phyloP scores from a whole-genome alignment of 2,329 filamentous ascomycete genomes.

The Cytospora paraplurivora region DNA sequence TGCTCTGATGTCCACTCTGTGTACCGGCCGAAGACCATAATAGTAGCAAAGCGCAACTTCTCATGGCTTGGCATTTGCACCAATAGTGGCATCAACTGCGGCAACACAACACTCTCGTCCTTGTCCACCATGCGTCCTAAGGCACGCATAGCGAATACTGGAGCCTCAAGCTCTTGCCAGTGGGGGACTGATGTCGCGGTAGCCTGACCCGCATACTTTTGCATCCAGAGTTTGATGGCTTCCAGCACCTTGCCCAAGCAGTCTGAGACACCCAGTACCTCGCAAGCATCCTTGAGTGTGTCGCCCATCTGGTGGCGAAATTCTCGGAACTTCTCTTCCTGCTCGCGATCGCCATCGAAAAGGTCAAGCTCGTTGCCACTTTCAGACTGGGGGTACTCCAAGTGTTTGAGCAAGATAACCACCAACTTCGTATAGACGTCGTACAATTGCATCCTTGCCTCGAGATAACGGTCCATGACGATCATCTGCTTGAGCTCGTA shows the following conservation, averaged over 20 bases:
- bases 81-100: constrained; percentile 88
- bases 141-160: constrained; percentile 90
- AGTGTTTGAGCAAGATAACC: constrained; percentile 87
- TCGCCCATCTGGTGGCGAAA: constrained; percentile 98
- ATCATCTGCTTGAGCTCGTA: constrained; percentile 98
- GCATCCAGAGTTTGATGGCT: constrained; percentile 86
- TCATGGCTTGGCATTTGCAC: constrained; percentile 94
- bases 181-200: constrained; percentile 77
- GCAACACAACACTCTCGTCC: constrained; percentile 83
- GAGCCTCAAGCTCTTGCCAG: constrained; percentile 96
- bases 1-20: constrained; percentile 98
- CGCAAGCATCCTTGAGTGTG: constrained; percentile 93
- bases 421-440: constrained; percentile 88
- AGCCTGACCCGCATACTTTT: constrained; percentile 75
- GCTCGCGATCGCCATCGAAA: constrained; percentile 93
- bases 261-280: constrained; percentile 91
- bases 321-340: constrained; percentile 94
- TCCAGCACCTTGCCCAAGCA: constrained; percentile 88
- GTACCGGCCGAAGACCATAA: constrained; percentile 95
- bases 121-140: constrained; percentile 95
- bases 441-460: constrained; percentile 73
- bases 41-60: constrained; percentile 97
- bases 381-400: constrained; percentile 82
- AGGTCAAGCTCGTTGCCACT: constrained; percentile 75
- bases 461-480: constrained; percentile 84